phyloP scores from a whole-genome alignment of 257 asterid species.

The Cinchona pubescens region DNA sequence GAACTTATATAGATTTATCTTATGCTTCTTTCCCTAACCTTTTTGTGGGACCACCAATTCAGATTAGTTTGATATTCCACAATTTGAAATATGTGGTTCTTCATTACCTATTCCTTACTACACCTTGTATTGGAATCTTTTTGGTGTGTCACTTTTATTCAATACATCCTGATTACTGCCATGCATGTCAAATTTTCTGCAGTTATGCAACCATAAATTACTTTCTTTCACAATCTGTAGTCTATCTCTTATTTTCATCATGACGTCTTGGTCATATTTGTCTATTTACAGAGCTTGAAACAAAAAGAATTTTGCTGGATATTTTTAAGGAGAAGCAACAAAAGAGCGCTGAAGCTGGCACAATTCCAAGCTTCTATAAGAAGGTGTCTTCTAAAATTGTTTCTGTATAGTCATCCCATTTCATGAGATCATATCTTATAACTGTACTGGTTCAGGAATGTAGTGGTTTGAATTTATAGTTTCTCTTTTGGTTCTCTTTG shows the following conservation, averaged over 20 bases:
- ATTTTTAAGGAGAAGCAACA: constrained; percentile 95
- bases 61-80: not conserved
- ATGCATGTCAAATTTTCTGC: not conserved
- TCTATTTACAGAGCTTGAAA: constrained; percentile 75
- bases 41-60: not conserved
- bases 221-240: not conserved
- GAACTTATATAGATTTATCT: not conserved
- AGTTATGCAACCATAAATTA: too few species aligned
- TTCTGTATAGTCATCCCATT: constrained; percentile 1
- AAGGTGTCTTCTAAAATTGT: constrained; percentile 43
- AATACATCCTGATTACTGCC: not conserved
- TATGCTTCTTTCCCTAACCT: not conserved
- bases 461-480: not conserved
- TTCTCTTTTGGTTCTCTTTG: not conserved
- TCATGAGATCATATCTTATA: not conserved
- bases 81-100: not conserved
- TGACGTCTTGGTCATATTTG: not conserved
- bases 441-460: not conserved
- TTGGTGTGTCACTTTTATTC: not conserved
- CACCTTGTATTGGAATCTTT: not conserved
- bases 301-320: constrained; percentile 86
- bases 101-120: not conserved
- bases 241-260: not conserved
- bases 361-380: constrained; percentile 92
- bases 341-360: constrained; percentile 86